Base-by-base conservation (phyloP, 306 rosid genomes). In the Lathyrus sativus region DNA sequence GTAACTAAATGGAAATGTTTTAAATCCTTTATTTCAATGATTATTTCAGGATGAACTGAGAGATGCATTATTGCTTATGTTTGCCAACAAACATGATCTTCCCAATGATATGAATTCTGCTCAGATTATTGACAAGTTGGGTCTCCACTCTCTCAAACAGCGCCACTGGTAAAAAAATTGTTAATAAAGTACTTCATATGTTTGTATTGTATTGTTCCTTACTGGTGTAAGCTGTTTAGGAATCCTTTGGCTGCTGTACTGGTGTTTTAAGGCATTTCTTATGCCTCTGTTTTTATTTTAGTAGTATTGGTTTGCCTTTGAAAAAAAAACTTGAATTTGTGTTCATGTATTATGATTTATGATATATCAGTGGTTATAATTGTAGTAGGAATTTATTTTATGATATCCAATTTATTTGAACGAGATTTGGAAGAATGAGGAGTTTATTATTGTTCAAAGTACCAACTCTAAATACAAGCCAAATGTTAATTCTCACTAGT, bases 31-130 rank as follows among this genome's bases (percentile, higher is more conserved):
- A 35, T 62, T 42, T 54, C 9, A 33, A 70, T 77, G 28, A 35
- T 73, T 22, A 50, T 71, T 79, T 78, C 79, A 95, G 99, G 99
- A 95, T 77, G 99, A 95, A 78, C 84, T 95, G 70, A 89, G 99
- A 76, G 99, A 95, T 71, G 99, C 99, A 54, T 97, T 95, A 44
- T 77, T 95, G 82, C 97, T 95, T 72, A 97, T 95, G 53, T 95
- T 95, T 80, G 99, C 99, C 57, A 95, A 95, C 95, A 95, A 95
- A 73, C 99, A 95, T 80, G 99, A 95, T 90, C 97, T 95, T 71
- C 99, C 99, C 14, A 95, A 95, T 26, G 99, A 97, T 71, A 95
- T 95, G 99, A 95, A 95, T 78, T 97, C 99, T 64, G 99, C 99
- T 77, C 97, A 95, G 85, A 95, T 95, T 74, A 95, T 97, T 38